Evolutionary conservation across 768 basidiomycete species (phyloP).

Genomic region (Pisolithus tinctorius): DNA sequence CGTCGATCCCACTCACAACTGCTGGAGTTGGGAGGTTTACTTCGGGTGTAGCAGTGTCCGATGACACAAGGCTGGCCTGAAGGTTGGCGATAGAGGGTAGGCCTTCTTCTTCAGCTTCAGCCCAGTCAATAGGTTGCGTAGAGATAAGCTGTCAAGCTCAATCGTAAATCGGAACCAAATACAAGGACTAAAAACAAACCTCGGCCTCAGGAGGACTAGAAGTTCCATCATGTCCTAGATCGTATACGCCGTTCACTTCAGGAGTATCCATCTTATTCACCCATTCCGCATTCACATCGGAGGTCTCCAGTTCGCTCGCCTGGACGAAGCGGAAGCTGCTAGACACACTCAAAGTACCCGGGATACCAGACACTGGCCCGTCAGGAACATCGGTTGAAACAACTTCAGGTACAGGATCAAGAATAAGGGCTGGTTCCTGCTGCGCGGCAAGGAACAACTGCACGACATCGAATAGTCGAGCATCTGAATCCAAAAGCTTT

Average conservation of each 20-base stretch:
- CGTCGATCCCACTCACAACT: slow-evolving; percentile 15
- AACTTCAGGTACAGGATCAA: slow-evolving; percentile 22
- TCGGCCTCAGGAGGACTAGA: slow-evolving; percentile 27
- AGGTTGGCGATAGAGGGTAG: slow-evolving; percentile 73
- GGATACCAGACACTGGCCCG: slow-evolving; percentile 35
- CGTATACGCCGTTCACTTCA: slow-evolving; percentile 10
- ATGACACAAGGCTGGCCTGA: slow-evolving; percentile 71
- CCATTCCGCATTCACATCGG: slow-evolving; percentile 52
- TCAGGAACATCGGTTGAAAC: slow-evolving; percentile 13
- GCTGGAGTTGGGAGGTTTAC: slow-evolving; percentile 19
- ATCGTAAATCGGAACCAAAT: background rate
- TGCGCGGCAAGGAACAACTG: slow-evolving; percentile 47
- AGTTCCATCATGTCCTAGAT: slow-evolving; percentile 12
- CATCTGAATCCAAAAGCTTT: slow-evolving; percentile 36
- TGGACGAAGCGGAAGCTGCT: slow-evolving; percentile 76
- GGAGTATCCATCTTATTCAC: slow-evolving; percentile 40
- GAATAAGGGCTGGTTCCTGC: slow-evolving; percentile 25
- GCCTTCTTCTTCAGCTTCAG: slow-evolving; percentile 65
- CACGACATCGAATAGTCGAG: slow-evolving; percentile 53
- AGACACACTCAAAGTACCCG: slow-evolving; percentile 32
- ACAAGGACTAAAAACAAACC: slow-evolving; percentile 1
- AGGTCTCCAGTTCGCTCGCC: slow-evolving; percentile 67
- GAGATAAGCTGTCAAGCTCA: slow-evolving; percentile 13
- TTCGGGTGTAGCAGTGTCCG: slow-evolving; percentile 64
- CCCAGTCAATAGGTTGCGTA: slow-evolving; percentile 64